Evolutionary conservation across 805 yeast species (phyloP).

Genomic region (Cyberlindnera maritima): DNA sequence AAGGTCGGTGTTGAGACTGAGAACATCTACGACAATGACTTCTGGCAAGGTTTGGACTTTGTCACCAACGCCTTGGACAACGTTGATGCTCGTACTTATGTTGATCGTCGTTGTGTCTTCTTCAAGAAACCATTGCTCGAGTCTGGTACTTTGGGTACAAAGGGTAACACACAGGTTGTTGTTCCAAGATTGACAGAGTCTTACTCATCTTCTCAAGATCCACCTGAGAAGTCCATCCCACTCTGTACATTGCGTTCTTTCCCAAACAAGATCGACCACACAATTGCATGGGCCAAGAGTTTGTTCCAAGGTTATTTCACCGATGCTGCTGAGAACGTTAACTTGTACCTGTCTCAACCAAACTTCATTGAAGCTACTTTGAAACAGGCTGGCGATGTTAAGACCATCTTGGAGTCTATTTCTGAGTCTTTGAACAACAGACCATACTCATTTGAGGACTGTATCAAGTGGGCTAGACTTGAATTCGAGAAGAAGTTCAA

Average conservation of each 20-base stretch:
- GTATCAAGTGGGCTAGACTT: constrained; percentile 91
- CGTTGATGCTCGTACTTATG: constrained; percentile 96
- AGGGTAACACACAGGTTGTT: constrained; percentile 96
- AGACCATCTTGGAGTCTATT: constrained; percentile 81
- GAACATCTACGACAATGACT: constrained; percentile 74
- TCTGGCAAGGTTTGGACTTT: constrained; percentile 82
- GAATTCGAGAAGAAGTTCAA: constrained; percentile 84
- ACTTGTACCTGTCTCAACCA: constrained; percentile 85
- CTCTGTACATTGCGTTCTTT: constrained; percentile 95
- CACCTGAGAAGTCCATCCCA: constrained; percentile 97
- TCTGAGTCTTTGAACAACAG: constrained; percentile 70
- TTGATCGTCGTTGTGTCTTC: constrained; percentile 94
- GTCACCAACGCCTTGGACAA: constrained; percentile 97
- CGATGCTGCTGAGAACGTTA: constrained; percentile 92
- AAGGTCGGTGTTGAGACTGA: constrained; percentile 96
- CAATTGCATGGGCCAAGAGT: constrained; percentile 98
- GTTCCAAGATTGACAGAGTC: constrained; percentile 93
- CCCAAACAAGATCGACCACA: constrained; percentile 98
- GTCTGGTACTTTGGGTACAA: constrained; percentile 97
- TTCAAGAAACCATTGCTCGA: constrained; percentile 88
- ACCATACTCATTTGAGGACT: constrained; percentile 89
- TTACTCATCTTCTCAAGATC: constrained; percentile 94
- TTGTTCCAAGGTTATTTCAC: constrained; percentile 88
- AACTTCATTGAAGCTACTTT: constrained; percentile 87
- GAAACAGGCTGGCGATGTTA: constrained; percentile 90